Evolutionary conservation across 2,329 filamentous ascomycete genomes (phyloP).

Genomic region (Curvularia lunata): DNA sequence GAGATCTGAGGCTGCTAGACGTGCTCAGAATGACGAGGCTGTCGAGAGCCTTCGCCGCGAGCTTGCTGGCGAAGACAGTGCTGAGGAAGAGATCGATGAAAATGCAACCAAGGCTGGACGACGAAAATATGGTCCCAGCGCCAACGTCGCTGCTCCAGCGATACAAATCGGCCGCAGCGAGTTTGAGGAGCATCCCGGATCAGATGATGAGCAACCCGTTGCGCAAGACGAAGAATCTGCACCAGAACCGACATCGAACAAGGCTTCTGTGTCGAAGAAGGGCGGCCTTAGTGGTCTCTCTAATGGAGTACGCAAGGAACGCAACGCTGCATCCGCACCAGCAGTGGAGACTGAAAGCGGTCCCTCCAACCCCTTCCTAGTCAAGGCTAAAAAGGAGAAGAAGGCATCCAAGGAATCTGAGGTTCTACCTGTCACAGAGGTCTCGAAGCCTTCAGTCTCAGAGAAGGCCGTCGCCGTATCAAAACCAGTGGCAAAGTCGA

Average conservation of each 20-base stretch:
- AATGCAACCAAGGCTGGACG: conserved; percentile 71
- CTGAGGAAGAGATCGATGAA: conserved; percentile 55
- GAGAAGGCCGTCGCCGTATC: conserved; percentile 17
- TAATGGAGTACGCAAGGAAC: conserved; percentile 21
- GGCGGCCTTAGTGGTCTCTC: conserved; percentile 20
- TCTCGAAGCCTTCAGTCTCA: conserved; percentile 12
- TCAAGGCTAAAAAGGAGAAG: conserved; percentile 39
- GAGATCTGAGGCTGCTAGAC: conserved; percentile 79
- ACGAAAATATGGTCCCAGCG: conserved; percentile 67
- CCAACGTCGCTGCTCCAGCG: conserved; percentile 41
- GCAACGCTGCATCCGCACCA: conserved; percentile 8
- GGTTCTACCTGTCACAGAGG: conserved; percentile 16
- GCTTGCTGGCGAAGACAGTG: conserved; percentile 67
- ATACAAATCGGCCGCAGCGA: conserved; percentile 55
- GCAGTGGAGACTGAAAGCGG: conserved; percentile 15
- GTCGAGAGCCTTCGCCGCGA: conserved; percentile 66
- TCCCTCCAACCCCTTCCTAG: conserved; percentile 44
- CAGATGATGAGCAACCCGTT: conserved; percentile 49
- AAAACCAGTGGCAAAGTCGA: conserved; percentile 26
- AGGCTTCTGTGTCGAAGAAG: conserved; percentile 15
- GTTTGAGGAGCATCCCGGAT: conserved; percentile 65
- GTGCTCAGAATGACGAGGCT: conserved; percentile 80
- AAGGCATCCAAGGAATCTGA: conserved; percentile 25
- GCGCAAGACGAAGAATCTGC: conserved; percentile 33
- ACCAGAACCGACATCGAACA: conserved; percentile 22